These are phyloP conservation scores for Hypoxylon cercidicola DNA, from an alignment of 495 filamentous ascomycete genomes.

Conservation along the genomic window DNA sequence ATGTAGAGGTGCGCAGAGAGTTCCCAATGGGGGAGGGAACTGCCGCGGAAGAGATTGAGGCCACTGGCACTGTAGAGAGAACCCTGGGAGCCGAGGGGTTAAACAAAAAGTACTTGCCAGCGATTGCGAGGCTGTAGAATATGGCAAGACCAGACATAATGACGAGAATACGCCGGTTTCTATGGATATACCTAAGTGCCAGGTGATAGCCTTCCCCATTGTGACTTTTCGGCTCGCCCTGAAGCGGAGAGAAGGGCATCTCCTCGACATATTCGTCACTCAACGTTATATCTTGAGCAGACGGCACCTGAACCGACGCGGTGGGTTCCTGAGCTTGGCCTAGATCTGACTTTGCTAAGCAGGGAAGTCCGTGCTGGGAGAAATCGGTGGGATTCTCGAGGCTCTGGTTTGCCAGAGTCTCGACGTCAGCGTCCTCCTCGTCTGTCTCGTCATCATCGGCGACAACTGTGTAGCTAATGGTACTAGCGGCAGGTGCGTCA, in stretches of 20 bases:
- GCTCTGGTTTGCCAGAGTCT: constrained; percentile 44
- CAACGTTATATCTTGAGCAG: not conserved
- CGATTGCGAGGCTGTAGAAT: constrained; percentile 35
- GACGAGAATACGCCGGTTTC: constrained; percentile 30
- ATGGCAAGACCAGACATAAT: constrained; percentile 35
- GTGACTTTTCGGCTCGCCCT: not conserved
- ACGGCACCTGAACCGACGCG: constrained; percentile 7
- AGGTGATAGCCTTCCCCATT: constrained; percentile 8
- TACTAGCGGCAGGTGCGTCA: constrained; percentile 30
- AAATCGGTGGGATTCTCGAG: constrained; percentile 45
- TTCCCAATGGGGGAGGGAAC: constrained; percentile 21
- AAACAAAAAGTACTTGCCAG: constrained; percentile 34
- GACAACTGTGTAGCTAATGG: constrained; percentile 43
- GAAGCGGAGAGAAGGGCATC: not conserved
- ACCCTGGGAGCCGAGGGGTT: constrained; percentile 30
- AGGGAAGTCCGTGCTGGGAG: constrained; percentile 38
- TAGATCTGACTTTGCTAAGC: constrained; percentile 19
- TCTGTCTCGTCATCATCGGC: constrained; percentile 44
- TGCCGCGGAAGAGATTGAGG: constrained; percentile 38
- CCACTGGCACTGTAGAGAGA: constrained; percentile 46
- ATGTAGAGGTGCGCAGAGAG: constrained; percentile 13
- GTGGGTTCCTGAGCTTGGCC: constrained; percentile 16
- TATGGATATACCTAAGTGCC: constrained; percentile 24
- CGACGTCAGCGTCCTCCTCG: constrained; percentile 47
- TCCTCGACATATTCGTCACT: not conserved